These are phyloP conservation scores for Paecilomyces formosus DNA, from an alignment of 2,329 filamentous ascomycete species.

Conservation along the genomic window DNA sequence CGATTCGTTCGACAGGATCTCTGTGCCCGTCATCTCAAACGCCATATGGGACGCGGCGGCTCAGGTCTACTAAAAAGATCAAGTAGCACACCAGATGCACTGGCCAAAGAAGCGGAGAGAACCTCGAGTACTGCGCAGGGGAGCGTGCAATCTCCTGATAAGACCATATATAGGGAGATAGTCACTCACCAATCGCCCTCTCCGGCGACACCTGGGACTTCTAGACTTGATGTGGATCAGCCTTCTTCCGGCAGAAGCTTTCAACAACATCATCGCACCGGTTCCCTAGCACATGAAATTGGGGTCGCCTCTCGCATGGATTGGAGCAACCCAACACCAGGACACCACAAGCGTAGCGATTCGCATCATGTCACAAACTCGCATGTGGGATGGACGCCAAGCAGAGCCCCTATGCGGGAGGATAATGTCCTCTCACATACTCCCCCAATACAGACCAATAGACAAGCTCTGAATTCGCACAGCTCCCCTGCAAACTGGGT, in stretches of 20 bases:
- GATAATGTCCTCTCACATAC: background rate
- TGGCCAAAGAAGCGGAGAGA: slow-evolving; percentile 11
- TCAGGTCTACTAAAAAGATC: slow-evolving; percentile 42
- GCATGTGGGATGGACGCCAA: background rate
- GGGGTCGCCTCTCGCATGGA: background rate
- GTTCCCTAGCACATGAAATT: background rate
- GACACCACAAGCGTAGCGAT: background rate
- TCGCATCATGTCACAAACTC: background rate
- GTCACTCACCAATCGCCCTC: background rate
- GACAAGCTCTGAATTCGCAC: background rate
- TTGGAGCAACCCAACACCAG: background rate
- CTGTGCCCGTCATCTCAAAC: slow-evolving; percentile 74
- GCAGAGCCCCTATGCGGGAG: too few species aligned
- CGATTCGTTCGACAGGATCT: slow-evolving; percentile 91
- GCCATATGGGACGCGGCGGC: slow-evolving; percentile 57
- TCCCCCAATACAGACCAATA: background rate
- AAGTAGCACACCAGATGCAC: slow-evolving; percentile 34
- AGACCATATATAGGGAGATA: background rate
- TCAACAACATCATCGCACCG: background rate
- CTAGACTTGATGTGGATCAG: background rate
- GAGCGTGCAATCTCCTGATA: background rate
- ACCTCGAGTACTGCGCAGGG: slow-evolving; percentile 5
- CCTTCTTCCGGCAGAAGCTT: background rate
- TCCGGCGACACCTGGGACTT: background rate
- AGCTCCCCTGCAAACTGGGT: background rate